phyloP scores from a whole-genome alignment of 345 rosid genomes.

The Angophora floribunda region DNA sequence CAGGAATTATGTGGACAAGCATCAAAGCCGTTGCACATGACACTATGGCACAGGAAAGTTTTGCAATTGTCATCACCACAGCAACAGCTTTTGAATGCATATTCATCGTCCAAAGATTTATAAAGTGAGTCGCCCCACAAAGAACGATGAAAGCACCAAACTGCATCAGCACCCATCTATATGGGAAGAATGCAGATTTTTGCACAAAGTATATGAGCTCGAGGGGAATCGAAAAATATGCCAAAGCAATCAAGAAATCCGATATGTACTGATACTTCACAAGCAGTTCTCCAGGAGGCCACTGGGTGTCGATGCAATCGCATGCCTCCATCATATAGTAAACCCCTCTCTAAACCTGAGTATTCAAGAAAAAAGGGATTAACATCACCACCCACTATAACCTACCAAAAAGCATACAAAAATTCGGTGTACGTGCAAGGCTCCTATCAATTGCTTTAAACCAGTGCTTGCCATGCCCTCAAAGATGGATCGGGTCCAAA shows the following conservation, averaged over 20 bases:
- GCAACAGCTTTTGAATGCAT: conserved; percentile 84
- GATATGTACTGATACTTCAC: conserved; percentile 90
- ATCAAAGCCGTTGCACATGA: conserved; percentile 86
- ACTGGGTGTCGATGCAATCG: conserved; percentile 68
- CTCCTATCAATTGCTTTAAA: not conserved
- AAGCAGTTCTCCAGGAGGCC: conserved; percentile 71
- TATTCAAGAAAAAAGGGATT: not conserved
- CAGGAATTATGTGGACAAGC: conserved; percentile 91
- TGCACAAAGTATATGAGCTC: conserved; percentile 89
- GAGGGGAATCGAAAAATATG: conserved; percentile 89
- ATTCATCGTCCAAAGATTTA: conserved; percentile 75
- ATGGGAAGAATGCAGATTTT: conserved; percentile 84
- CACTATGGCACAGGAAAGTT: conserved; percentile 77
- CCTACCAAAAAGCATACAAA: not conserved
- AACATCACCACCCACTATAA: not conserved
- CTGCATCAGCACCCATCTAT: conserved; percentile 96
- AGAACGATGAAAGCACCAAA: conserved; percentile 92
- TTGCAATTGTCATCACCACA: conserved; percentile 69
- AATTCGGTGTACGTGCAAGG: not conserved
- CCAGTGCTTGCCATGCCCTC: not conserved
- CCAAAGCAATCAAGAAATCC: conserved; percentile 75
- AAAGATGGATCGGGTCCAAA: not conserved
- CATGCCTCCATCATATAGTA: conserved; percentile 55
- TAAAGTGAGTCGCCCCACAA: conserved; percentile 94
- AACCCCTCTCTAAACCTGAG: not conserved